Base-by-base conservation (phyloP, 441 rosid genomes). In the Erodium moschatum region DNA sequence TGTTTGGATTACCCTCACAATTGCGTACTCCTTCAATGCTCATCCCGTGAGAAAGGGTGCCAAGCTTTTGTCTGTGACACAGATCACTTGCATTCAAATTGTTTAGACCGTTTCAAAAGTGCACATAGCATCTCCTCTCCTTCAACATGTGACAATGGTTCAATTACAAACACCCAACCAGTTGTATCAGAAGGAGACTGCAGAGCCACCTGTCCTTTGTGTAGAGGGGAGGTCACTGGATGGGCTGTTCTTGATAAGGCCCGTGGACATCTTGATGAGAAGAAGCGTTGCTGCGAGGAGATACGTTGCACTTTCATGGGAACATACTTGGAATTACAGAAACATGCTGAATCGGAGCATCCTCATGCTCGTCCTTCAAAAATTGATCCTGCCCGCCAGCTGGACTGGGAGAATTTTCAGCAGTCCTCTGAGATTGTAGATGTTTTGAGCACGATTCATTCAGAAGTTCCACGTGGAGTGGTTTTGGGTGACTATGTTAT, bases 351-450 rank as follows among this genome's bases (percentile, higher is more conserved):
- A 72, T 24, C 83, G 1, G 94, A 85, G 70, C 97, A 94, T 56
- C 98, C 97, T 2, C 90, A 88, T 82, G 87, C 97, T 35, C 82
- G 89, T 69, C 97, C 97, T 42, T 88, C 98, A 0, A 85, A 85
- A 74, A 85, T 94, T 10, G 98, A 94, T 78, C 97, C 98, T 21
- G 96, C 96, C 8, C 80, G 94, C 73, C 86, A 85, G 78, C 96
- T 91, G 50, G 98, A 91, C 69, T 94, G 98, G 97, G 97, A 94
- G 33, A 94, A 88, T 79, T 91, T 94, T 76, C 97, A 94, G 87
- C 98, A 91, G 74, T 91, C 97, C 0, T 89, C 97, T 33, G 98
- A 94, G 79, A 94, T 94, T 31, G 85, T 91, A 33, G 97, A 94
- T 73, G 98, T 94, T 69, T 78, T 94, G 84, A 91, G 97, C 86